A percentile compares a stretch with the other conserved stretches of the same genome.
These are phyloP conservation scores for Plasmodium falciparum DNA, from an alignment of 169 alveolate genomes.

Conservation along the genomic window DNA sequence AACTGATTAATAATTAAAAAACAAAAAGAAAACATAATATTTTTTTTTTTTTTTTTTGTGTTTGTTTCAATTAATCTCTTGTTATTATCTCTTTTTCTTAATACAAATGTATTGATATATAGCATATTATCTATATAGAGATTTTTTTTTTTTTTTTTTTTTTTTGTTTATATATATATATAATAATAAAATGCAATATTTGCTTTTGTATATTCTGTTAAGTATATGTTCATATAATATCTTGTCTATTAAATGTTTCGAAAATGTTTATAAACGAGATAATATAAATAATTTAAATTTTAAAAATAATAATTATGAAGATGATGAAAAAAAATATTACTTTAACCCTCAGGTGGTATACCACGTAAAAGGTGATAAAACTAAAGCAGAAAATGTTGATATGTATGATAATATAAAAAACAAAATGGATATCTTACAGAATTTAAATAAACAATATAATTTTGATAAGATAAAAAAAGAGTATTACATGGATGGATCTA, in stretches of 20 bases:
- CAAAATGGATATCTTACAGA: constrained; percentile 40
- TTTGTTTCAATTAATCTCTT: not conserved
- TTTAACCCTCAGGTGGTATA: not conserved
- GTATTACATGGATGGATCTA: constrained; percentile 3
- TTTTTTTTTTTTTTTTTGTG: not conserved
- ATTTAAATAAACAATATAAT: constrained; percentile 2
- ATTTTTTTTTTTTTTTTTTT: not conserved
- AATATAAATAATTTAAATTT: not conserved
- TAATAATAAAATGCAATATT: not conserved
- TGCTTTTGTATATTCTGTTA: not conserved
- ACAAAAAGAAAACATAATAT: not conserved
- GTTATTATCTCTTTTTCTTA: not conserved
- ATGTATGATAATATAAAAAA: constrained; percentile 7
- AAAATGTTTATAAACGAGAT: not conserved
- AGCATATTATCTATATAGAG: not conserved
- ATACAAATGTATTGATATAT: not conserved
- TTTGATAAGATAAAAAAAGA: constrained; percentile 22
- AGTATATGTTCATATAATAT: not conserved
- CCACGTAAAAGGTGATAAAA: not conserved
- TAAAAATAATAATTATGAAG: constrained; percentile 7
- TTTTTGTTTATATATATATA: not conserved
- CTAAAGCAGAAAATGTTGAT: not conserved
- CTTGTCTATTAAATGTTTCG: not conserved
- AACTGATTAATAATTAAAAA: constrained; percentile 4
- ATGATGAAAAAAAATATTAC: not conserved